Conservation (phyloP, 1,139 yeast genomes). For the Arxiozyma bovina region DNA sequence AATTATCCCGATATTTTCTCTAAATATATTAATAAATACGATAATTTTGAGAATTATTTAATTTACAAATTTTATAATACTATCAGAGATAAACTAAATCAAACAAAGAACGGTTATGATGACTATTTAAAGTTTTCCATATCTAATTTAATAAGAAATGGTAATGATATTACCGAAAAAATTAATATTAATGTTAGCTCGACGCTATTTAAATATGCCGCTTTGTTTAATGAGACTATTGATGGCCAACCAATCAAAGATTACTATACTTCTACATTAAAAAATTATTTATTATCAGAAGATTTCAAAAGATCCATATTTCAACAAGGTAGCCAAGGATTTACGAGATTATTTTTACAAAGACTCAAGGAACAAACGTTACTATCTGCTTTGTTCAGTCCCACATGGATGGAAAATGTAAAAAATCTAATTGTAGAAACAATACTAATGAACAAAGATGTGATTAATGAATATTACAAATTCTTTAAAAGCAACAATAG, state of each 20-base stretch:
- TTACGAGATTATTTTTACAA: background rate
- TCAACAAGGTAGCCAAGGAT: background rate
- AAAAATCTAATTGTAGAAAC: background rate
- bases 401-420: constrained; percentile 1
- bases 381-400: background rate
- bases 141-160: background rate
- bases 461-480: background rate
- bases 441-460: background rate
- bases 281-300: background rate
- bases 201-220: background rate
- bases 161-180: background rate
- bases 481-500: background rate
- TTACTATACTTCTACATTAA: background rate
- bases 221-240: background rate
- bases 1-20: background rate
- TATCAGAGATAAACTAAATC: background rate
- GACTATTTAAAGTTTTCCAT: background rate
- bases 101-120: background rate
- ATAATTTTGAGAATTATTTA: background rate
- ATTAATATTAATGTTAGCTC: background rate
- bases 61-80: background rate
- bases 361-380: background rate
- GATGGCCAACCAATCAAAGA: background rate
- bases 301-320: background rate
- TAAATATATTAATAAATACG: background rate